Evolutionary conservation across 306 rosid genomes (phyloP), one percentile per base, ranked within the genome.

Genomic region (Quercus suber): DNA sequence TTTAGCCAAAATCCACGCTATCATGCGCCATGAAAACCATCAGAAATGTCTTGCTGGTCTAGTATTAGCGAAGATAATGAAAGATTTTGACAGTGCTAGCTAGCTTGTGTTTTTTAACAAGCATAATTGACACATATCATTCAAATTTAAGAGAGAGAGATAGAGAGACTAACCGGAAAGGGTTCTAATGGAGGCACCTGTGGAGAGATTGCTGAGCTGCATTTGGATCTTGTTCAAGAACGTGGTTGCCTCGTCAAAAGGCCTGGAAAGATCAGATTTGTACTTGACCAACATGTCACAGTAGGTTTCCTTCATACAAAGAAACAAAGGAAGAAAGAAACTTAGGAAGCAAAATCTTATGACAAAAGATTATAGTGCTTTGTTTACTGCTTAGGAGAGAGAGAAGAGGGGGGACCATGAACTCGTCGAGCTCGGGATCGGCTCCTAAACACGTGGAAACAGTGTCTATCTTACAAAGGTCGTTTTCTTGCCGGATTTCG

Each of bases 371-470:
- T 73, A 25, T 45, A 20, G 64, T 72, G n/a, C 18, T 67, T 41
- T 52, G 23, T 58, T 69, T 55, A 53, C 18, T 56, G 18, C 27
- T 9, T 64, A 72, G 35, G 52, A 55, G 5, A 25, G 21, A 73
- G 30, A 79, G 80, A 81, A 67, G 73, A 58, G 27, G 67, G 77
- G 92, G 89, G 93, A 94, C 98, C 99, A 95, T 95, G 89, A 95
- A 95, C 82, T 92, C 94, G 67, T 93, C 99, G 67, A 95, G 98
- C 92, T 92, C 99, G 92, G 97, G 99, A 89, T 96, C 99, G 90
- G 85, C 92, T 90, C 99, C 97, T 58, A 83, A 78, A 86, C 96
- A 90, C 93, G 97, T 90, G 97, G 98, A 85, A 78, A 87, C 88
- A 31, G 76, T 81, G 77, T 89, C 88, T 23, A 82, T 70, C 86